These are phyloP conservation scores for Helotiales sp. DNA, from an alignment of 2,329 filamentous ascomycete species.

Conservation along the genomic window DNA sequence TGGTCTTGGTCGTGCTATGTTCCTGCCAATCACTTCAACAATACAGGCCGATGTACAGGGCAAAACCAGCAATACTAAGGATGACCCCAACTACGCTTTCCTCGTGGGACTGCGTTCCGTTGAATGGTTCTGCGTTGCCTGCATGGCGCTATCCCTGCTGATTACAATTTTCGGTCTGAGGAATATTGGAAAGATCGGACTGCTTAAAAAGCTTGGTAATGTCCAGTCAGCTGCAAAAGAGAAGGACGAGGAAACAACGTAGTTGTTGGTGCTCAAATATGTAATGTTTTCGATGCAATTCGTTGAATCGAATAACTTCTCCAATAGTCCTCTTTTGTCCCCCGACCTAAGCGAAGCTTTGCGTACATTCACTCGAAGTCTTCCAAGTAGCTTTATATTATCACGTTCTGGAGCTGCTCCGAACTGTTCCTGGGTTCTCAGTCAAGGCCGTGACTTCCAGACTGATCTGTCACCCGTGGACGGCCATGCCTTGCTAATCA, in stretches of 20 bases:
- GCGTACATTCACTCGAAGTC: too few species aligned
- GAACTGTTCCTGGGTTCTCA: too few species aligned
- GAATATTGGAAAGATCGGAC: slow-evolving; percentile 32
- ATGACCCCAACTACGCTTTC: slow-evolving; percentile 7
- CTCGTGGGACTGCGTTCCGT: slow-evolving; percentile 24
- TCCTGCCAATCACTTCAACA: slow-evolving; percentile 64
- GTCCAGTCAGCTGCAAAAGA: slow-evolving; percentile 21
- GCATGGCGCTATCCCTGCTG: slow-evolving; percentile 15
- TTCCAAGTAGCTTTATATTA: too few species aligned
- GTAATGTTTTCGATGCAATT: too few species aligned
- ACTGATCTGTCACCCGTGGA: too few species aligned
- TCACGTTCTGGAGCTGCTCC: too few species aligned
- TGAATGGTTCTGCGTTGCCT: slow-evolving; percentile 29
- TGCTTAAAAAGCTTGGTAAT: slow-evolving; percentile 29
- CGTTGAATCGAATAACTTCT: too few species aligned
- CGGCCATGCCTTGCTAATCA: too few species aligned
- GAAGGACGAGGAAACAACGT: slow-evolving; percentile 9
- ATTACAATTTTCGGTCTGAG: slow-evolving; percentile 22
- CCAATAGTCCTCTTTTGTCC: too few species aligned
- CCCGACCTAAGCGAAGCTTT: too few species aligned
- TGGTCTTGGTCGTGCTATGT: slow-evolving; percentile 65
- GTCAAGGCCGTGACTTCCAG: too few species aligned
- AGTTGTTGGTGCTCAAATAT: too few species aligned
- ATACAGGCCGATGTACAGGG: slow-evolving; percentile 64
- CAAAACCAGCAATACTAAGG: slow-evolving; percentile 38